phyloP scores from a whole-genome alignment of 2,329 filamentous ascomycete species.

The Fulvia fulva region DNA sequence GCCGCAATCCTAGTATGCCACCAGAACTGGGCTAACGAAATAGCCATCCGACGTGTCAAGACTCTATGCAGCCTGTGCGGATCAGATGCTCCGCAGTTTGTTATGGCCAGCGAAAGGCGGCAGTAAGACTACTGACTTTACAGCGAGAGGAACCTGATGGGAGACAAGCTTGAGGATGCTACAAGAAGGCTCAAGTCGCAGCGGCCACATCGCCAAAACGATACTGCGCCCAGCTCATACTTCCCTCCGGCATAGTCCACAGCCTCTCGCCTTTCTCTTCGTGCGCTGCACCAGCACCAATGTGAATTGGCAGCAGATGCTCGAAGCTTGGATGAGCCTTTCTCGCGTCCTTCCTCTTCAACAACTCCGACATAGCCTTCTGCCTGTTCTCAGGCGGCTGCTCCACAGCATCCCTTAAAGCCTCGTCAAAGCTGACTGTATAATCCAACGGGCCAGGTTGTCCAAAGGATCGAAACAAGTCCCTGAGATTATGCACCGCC shows the following conservation, averaged over 20 bases:
- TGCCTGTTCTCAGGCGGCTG: conserved; percentile 27
- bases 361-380: conserved; percentile 34
- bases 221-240: conserved; percentile 36
- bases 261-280: conserved; percentile 30
- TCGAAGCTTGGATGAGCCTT: conserved; percentile 62
- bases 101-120: background rate
- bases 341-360: conserved; percentile 49
- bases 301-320: conserved; percentile 53
- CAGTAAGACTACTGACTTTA: background rate
- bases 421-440: conserved; percentile 33
- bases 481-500: conserved; percentile 51
- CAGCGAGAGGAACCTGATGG: background rate
- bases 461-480: conserved; percentile 26
- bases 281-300: conserved; percentile 39
- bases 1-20: too few species aligned
- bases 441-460: conserved; percentile 31
- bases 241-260: conserved; percentile 35
- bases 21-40: too few species aligned
- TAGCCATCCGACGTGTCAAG: too few species aligned
- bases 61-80: background rate
- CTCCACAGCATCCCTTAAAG: conserved; percentile 34
- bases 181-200: background rate
- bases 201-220: conserved; percentile 29
- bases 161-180: background rate
- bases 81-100: background rate